Percentiles rank a stretch among this genome's conserved stretches.
Evolutionary conservation across 805 yeast species (phyloP).

Genomic region (Saccharomycopsis babjevae): DNA sequence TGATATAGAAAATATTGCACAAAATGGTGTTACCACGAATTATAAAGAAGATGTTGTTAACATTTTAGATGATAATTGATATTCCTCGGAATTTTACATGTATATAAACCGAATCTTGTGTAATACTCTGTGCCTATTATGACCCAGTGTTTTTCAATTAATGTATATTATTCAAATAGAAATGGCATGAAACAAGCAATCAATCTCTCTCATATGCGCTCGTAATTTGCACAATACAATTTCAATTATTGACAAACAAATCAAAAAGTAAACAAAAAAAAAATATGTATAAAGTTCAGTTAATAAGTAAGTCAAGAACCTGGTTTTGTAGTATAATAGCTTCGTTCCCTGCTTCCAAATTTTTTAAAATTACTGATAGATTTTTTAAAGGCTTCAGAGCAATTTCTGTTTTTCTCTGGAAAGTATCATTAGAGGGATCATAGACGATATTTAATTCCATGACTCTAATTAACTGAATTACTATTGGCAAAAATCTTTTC

Average conservation of each 20-base stretch:
- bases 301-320: not conserved
- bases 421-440: constrained; percentile 16
- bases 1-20: constrained; percentile 67
- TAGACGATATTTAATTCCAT: constrained; percentile 23
- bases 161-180: not conserved
- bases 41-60: constrained; percentile 34
- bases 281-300: not conserved
- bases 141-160: not conserved
- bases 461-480: constrained; percentile 20
- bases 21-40: constrained; percentile 46
- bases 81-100: not conserved
- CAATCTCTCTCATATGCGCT: no score
- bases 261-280: no score
- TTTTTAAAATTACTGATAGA: constrained; percentile 10
- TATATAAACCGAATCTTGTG: not conserved
- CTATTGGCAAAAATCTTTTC: constrained; percentile 16
- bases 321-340: constrained; percentile 1
- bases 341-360: not conserved
- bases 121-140: not conserved
- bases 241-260: not conserved
- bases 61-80: constrained; percentile 9
- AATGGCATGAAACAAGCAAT: not conserved
- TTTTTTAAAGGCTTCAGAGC: constrained; percentile 11
- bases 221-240: not conserved
- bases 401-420: constrained; percentile 8